These are phyloP conservation scores for Chlorella sp. DNA, from an alignment of 139 green algal species.

Conservation along the genomic window DNA sequence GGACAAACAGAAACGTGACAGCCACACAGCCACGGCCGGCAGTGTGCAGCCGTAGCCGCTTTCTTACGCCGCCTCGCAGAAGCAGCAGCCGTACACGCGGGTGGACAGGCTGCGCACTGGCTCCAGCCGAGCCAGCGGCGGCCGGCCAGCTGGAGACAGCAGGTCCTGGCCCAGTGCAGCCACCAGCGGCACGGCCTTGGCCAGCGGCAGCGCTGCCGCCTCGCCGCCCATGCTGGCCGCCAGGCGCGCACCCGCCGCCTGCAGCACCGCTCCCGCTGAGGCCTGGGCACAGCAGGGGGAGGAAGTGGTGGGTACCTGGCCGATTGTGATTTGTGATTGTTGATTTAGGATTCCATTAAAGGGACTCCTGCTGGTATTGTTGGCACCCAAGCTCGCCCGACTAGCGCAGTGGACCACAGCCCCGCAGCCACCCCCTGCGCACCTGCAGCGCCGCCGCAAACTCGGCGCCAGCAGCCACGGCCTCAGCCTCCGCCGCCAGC, in stretches of 20 bases:
- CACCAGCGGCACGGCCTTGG: constrained; percentile 47
- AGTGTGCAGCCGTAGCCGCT: too few species aligned
- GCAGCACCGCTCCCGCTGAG: constrained; percentile 6
- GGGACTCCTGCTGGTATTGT: too few species aligned
- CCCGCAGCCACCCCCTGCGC: neutral
- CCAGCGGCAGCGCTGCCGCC: constrained; percentile 35
- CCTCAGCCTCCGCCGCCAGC: constrained; percentile 46
- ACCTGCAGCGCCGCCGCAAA: constrained; percentile 44
- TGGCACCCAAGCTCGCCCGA: too few species aligned
- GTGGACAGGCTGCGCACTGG: constrained; percentile 38
- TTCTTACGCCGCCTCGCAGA: neutral
- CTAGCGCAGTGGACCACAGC: too few species aligned
- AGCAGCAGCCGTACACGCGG: constrained; percentile 52
- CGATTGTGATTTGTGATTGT: too few species aligned
- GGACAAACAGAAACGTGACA: too few species aligned
- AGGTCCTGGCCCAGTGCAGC: constrained; percentile 2
- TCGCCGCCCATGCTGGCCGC: constrained; percentile 3
- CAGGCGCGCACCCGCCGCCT: constrained; percentile 3
- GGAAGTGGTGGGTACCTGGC: neutral
- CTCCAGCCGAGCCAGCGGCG: constrained; percentile 32
- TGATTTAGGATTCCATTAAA: too few species aligned
- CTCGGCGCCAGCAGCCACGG: constrained; percentile 27
- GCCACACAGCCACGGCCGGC: too few species aligned
- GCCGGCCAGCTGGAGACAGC: constrained; percentile 9
- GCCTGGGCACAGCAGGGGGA: constrained; percentile 11